phyloP scores from a whole-genome alignment of 305 asterid genomes.

The Fraxinus xanthoxyloides region DNA sequence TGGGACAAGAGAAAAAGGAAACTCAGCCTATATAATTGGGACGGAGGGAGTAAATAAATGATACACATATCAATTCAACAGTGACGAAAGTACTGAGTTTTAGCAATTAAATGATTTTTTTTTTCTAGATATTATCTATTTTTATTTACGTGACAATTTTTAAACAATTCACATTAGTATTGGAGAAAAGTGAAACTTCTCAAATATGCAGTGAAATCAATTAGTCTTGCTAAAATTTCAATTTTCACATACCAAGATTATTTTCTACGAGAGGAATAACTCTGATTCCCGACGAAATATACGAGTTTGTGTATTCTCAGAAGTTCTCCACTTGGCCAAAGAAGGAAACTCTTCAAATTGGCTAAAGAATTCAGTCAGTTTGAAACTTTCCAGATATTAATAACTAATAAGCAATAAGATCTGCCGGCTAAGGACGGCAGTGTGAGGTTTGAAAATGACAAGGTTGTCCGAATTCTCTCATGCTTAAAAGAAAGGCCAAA shows the following conservation, averaged over 20 bases:
- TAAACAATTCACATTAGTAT: too few relatives aligned
- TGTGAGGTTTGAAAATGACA: constrained; percentile 24
- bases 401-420: neutral
- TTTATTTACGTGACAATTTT: neutral
- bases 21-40: too few relatives aligned
- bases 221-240: too few relatives aligned
- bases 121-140: too few relatives aligned
- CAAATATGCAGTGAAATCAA: neutral
- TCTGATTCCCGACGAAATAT: too few relatives aligned
- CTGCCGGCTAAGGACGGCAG: constrained; percentile 75
- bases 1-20: too few relatives aligned
- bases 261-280: neutral
- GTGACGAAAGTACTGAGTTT: too few relatives aligned
- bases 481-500: constrained; percentile 18
- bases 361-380: neutral
- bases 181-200: neutral
- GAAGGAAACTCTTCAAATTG: neutral
- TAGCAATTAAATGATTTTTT: neutral
- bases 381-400: neutral
- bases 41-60: too few relatives aligned
- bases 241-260: neutral
- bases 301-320: neutral
- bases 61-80: too few relatives aligned
- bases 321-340: neutral
- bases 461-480: constrained; percentile 14